Evolutionary conservation across 164 flowering plant genomes (phyloP).

Genomic region (Macadamia tetraphylla): DNA sequence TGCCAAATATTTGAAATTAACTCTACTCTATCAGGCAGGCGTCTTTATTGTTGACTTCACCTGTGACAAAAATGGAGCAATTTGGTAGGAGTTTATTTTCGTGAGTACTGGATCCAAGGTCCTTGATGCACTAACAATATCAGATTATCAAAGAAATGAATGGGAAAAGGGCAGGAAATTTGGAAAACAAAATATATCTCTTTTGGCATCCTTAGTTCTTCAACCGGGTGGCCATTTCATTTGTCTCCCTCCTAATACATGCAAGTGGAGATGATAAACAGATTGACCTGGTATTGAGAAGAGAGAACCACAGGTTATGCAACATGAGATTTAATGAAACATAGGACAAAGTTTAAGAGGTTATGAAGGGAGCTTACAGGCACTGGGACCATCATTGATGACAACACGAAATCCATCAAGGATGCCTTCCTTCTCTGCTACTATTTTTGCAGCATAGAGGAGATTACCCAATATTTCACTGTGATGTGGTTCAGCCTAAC

Average conservation of each 20-base stretch:
- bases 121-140: too few species aligned
- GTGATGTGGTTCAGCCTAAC: slow-evolving; percentile 78
- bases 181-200: background rate
- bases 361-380: slow-evolving; percentile 48
- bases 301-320: background rate
- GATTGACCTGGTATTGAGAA: slow-evolving; percentile 54
- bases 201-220: background rate
- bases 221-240: slow-evolving; percentile 86
- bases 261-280: slow-evolving; percentile 77
- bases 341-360: background rate
- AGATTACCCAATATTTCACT: slow-evolving; percentile 69
- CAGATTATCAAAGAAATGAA: background rate
- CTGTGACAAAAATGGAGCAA: too few species aligned
- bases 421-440: slow-evolving; percentile 91
- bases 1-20: too few species aligned
- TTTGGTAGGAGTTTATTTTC: background rate
- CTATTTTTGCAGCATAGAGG: slow-evolving; percentile 68
- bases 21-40: too few species aligned
- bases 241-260: slow-evolving; percentile 70
- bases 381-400: slow-evolving; percentile 77
- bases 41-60: too few species aligned
- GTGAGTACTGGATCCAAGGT: too few species aligned
- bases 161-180: background rate
- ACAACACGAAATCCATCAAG: slow-evolving; percentile 82
- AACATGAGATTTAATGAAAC: background rate